Conservation (phyloP, 805 yeast genomes). For the Ogataea glucozyma region DNA sequence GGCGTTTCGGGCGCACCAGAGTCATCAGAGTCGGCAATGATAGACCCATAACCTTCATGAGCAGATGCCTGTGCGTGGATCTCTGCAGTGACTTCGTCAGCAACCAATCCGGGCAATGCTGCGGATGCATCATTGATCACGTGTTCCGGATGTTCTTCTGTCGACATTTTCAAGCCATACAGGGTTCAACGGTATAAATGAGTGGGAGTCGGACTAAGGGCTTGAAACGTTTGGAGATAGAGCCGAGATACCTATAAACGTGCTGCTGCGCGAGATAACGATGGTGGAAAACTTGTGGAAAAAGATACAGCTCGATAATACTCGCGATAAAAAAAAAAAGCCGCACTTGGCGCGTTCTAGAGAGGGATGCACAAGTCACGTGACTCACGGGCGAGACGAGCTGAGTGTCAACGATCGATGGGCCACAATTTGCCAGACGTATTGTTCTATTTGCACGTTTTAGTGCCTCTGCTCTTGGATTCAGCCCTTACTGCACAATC, state of each 20-base stretch:
- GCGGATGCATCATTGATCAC: slow-evolving; percentile 27
- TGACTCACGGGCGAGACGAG: no score
- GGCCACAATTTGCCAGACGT: no score
- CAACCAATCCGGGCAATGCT: slow-evolving; percentile 31
- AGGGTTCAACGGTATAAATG: no score
- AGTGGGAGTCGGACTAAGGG: no score
- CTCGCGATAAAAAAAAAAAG: not conserved
- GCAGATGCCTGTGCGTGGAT: slow-evolving; percentile 6
- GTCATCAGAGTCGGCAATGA: slow-evolving; percentile 2
- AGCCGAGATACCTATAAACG: no score
- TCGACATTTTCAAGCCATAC: no score
- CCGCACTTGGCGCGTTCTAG: not conserved
- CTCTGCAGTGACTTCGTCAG: slow-evolving; percentile 30
- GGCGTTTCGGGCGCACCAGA: not conserved
- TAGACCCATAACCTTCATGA: slow-evolving; percentile 9
- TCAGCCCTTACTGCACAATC: no score
- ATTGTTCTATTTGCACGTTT: no score
- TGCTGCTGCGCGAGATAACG: not conserved
- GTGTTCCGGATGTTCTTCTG: not conserved
- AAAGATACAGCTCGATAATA: not conserved
- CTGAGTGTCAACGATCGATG: no score
- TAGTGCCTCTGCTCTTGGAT: no score
- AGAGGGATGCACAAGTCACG: no score
- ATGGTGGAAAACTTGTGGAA: not conserved
- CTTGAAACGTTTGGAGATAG: no score